phyloP scores from a whole-genome alignment of 108 stramenopile genomes.

The Bacterosira constricta region DNA sequence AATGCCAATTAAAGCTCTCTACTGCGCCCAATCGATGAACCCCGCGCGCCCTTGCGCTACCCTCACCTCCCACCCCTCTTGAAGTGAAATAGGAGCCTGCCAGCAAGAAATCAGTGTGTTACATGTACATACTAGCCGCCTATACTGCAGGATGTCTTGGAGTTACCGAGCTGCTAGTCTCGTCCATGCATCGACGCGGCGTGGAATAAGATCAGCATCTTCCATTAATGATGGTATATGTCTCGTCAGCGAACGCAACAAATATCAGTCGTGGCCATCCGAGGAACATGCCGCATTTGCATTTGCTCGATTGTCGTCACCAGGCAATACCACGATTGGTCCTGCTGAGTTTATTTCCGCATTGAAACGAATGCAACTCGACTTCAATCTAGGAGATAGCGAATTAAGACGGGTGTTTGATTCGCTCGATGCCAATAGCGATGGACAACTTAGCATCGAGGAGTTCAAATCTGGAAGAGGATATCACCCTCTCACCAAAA shows the following conservation, averaged over 20 bases:
- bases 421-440: constrained; percentile 25
- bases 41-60: no score
- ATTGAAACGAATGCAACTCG: constrained; percentile 9
- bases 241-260: not conserved
- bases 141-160: no score
- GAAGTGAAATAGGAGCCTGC: no score
- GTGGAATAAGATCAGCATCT: no score
- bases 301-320: constrained; percentile 7
- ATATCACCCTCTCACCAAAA: constrained; percentile 9
- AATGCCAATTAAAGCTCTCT: no score
- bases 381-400: constrained; percentile 23
- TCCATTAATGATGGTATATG: no score
- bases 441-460: constrained; percentile 30
- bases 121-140: no score
- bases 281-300: constrained; percentile 25
- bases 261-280: constrained; percentile 33
- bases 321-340: constrained; percentile 13
- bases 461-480: constrained; percentile 19
- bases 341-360: constrained; percentile 10
- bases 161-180: no score
- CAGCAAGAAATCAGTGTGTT: no score
- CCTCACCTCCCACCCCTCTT: no score
- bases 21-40: no score
- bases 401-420: constrained; percentile 36
- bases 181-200: no score